phyloP scores from a whole-genome alignment of 108 stramenopile species.

The Discostella pseudostelligera region DNA sequence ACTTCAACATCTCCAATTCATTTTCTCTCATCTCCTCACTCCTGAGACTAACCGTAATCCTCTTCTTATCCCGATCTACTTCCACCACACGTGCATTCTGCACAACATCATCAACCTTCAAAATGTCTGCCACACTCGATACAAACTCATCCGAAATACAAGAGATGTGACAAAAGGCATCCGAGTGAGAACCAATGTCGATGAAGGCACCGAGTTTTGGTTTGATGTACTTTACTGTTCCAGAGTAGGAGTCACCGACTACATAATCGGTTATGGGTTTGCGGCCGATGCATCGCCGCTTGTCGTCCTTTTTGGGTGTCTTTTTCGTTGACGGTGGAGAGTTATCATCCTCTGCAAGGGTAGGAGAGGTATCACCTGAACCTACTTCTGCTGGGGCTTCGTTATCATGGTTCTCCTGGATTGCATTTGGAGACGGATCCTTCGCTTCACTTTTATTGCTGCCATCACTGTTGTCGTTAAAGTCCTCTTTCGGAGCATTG shows the following conservation, averaged over 20 bases:
- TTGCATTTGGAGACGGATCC: conserved; percentile 4
- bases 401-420: not conserved
- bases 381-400: conserved; percentile 13
- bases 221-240: conserved; percentile 82
- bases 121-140: conserved; percentile 50
- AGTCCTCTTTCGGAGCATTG: conserved; percentile 10
- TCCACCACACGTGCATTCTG: conserved; percentile 60
- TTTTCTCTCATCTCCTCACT: conserved; percentile 56
- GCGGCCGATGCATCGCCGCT: conserved; percentile 78
- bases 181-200: conserved; percentile 83
- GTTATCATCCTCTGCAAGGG: conserved; percentile 1
- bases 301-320: conserved; percentile 42
- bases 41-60: conserved; percentile 78
- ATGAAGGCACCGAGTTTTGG: conserved; percentile 79
- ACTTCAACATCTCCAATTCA: conserved; percentile 48
- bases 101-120: conserved; percentile 68
- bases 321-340: conserved; percentile 7
- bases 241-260: conserved; percentile 58
- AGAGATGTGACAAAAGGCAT: conserved; percentile 86
- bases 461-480: conserved; percentile 8
- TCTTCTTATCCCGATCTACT: conserved; percentile 72
- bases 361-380: not conserved
- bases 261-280: conserved; percentile 86
- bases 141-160: conserved; percentile 75
- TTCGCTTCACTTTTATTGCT: conserved; percentile 3